A percentile compares a stretch with the other conserved stretches of the same genome.
These are phyloP conservation scores for Hypoxylon cercidicola DNA, from an alignment of 495 filamentous ascomycete species.

Conservation along the genomic window DNA sequence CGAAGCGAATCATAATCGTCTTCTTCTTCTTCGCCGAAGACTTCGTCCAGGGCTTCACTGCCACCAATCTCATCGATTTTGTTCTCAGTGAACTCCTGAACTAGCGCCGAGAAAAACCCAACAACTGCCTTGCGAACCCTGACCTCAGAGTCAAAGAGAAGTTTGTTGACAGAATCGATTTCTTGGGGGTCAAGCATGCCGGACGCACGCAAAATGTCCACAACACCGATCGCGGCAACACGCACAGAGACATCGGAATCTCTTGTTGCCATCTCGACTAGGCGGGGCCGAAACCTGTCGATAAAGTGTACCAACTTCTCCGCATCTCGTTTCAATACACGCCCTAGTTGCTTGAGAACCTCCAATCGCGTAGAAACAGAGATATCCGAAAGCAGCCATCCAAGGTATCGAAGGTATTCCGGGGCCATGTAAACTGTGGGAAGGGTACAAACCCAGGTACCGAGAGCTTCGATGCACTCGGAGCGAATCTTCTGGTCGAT, in stretches of 20 bases:
- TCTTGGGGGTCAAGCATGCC: constrained; percentile 91
- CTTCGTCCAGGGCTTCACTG: constrained; percentile 64
- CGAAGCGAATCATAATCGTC: constrained; percentile 80
- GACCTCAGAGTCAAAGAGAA: constrained; percentile 88
- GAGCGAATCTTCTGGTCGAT: constrained; percentile 86
- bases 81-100: constrained; percentile 81
- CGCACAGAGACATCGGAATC: constrained; percentile 84
- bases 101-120: constrained; percentile 85
- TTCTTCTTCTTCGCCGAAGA: constrained; percentile 77
- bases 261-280: constrained; percentile 90
- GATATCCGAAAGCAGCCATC: constrained; percentile 90
- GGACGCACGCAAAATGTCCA: constrained; percentile 81
- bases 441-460: constrained; percentile 84
- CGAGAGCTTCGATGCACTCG: constrained; percentile 85
- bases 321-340: constrained; percentile 81
- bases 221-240: constrained; percentile 77
- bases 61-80: constrained; percentile 86
- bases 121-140: constrained; percentile 87
- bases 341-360: constrained; percentile 81
- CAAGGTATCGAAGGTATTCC: constrained; percentile 88
- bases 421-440: constrained; percentile 89
- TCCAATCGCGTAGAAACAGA: constrained; percentile 74
- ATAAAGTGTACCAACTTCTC: constrained; percentile 86
- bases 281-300: constrained; percentile 83
- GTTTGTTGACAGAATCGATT: constrained; percentile 81